Evolutionary conservation across 1,139 yeast species (phyloP), one percentile per base, ranked within the genome.

Genomic region (Debaryomyces coudertii): DNA sequence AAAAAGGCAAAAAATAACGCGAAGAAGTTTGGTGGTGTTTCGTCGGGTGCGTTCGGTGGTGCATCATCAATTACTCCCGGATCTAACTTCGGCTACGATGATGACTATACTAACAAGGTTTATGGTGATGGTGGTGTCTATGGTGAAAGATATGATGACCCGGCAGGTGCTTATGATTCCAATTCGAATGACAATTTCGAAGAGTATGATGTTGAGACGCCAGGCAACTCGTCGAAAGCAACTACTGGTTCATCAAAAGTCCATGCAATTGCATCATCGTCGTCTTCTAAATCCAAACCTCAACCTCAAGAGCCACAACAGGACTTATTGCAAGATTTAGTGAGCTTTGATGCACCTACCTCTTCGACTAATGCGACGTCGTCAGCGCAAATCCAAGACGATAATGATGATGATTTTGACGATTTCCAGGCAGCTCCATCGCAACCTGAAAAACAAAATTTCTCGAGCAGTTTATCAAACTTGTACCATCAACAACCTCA

Each of bases 361-460:
- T 47, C 53, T 46, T 23, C 46, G 36, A 20, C 25, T 52, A 42
- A 46, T 36, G 49, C 58, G 28, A 39, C 58, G 20, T 49, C 65
- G 9, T 51, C 68, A 8, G 51, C 55, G 14, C 53, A 57, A 20
- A 52, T 58, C 23, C 53, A 36, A 11, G 46, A 42, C 18, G 83
- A 73, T 16, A 87, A 83, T 36, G 90, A 84, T 38, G 97, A 90
- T 56, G 98, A 92, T 36, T 92, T 92, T 66, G 96, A 89, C 54
- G 98, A 93, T 56, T 92, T 92, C 77, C 97, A 92, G 66, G 83
- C 88, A 45, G 96, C 97, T 4, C 79, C 79, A 18, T 47, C 81
- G 63, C 73, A 54, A 52, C 66, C 61, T 38, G 64, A 56, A 47
- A 63, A 61, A 47, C 68, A 60, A 18, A 62, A 54, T 39, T 58